Conservation (phyloP, 2,329 filamentous ascomycete species). For the Penicillium expansum region DNA sequence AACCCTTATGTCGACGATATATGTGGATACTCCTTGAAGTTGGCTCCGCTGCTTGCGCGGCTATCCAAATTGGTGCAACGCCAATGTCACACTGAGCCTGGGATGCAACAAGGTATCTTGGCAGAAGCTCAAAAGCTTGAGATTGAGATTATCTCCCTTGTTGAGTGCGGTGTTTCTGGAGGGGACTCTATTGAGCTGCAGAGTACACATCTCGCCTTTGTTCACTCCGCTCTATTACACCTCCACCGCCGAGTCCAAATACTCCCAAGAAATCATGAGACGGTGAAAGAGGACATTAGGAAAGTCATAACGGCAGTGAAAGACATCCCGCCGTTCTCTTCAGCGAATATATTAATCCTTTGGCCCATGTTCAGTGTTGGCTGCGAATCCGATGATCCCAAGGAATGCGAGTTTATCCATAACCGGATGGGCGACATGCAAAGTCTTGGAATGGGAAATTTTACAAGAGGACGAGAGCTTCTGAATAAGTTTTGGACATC, state of each 20-base stretch:
- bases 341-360: constrained; percentile 29
- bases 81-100: too few relatives aligned
- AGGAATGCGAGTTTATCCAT: constrained; percentile 21
- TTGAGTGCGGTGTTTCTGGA: too few relatives aligned
- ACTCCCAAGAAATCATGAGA: constrained; percentile 17
- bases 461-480: constrained; percentile 23
- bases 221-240: constrained; percentile 28
- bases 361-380: constrained; percentile 36
- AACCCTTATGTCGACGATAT: constrained; percentile 26
- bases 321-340: constrained; percentile 22
- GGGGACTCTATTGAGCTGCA: constrained; percentile 14
- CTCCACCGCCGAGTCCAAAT: constrained; percentile 28
- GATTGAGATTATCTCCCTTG: too few relatives aligned
- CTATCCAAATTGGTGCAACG: constrained; percentile 19
- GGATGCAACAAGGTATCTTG: too few relatives aligned
- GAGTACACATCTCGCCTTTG: constrained; percentile 27
- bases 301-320: constrained; percentile 21
- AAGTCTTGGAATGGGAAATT: constrained; percentile 30
- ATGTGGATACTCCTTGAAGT: constrained; percentile 29
- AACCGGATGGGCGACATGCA: constrained; percentile 30
- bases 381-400: constrained; percentile 24
- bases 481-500: constrained; percentile 25
- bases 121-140: too few relatives aligned
- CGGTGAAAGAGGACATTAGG: constrained; percentile 20
- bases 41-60: constrained; percentile 27